Evolutionary conservation across 2,329 filamentous ascomycete species (phyloP).

Genomic region (Colletotrichum scovillei): DNA sequence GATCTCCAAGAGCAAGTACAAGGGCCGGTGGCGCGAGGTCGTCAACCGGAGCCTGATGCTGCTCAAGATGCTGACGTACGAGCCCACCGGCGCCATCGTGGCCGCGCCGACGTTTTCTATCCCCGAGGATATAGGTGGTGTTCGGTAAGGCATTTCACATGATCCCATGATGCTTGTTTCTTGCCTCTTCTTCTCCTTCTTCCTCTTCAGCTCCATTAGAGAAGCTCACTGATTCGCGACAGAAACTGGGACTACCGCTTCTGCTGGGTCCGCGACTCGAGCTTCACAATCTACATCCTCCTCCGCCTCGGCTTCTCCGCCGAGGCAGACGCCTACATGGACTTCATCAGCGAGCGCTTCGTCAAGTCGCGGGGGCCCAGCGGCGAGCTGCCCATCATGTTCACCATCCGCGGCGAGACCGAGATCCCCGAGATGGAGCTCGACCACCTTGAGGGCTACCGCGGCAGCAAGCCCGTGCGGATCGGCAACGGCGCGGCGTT

Average conservation of each 20-base stretch:
- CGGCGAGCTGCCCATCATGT: slow-evolving; percentile 81
- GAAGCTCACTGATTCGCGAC: not conserved
- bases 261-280: slow-evolving; percentile 82
- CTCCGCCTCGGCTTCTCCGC: slow-evolving; percentile 80
- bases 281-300: slow-evolving; percentile 82
- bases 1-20: slow-evolving; percentile 77
- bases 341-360: slow-evolving; percentile 80
- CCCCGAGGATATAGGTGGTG: slow-evolving; percentile 78
- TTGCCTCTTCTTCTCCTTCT: not conserved
- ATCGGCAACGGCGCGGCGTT: slow-evolving; percentile 83
- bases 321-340: slow-evolving; percentile 83
- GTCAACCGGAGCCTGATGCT: slow-evolving; percentile 78
- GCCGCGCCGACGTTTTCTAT: slow-evolving; percentile 83
- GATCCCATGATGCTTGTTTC: not conserved
- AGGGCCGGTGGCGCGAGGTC: slow-evolving; percentile 78
- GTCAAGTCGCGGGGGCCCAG: slow-evolving; percentile 68
- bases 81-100: slow-evolving; percentile 82
- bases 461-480: slow-evolving; percentile 76
- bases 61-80: slow-evolving; percentile 81
- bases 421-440: slow-evolving; percentile 79
- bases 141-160: slow-evolving; percentile 47
- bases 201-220: not conserved
- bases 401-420: slow-evolving; percentile 80
- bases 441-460: slow-evolving; percentile 78
- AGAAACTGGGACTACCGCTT: slow-evolving; percentile 81